Conservation (phyloP, 2,329 filamentous ascomycete genomes). For the Fusarium sp. region DNA sequence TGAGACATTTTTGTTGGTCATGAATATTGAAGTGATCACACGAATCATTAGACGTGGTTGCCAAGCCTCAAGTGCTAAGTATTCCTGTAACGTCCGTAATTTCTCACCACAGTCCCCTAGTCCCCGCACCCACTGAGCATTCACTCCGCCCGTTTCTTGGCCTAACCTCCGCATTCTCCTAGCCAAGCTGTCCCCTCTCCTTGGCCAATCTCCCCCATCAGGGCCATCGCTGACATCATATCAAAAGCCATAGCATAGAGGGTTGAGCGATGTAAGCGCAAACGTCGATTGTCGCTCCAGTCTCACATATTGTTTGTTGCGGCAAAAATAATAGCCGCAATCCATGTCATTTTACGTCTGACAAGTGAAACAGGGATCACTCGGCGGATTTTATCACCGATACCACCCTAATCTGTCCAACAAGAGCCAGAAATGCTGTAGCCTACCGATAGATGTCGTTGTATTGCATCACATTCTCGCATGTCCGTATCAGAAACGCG, state of each 20-base stretch:
- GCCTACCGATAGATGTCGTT: neutral
- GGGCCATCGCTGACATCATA: neutral
- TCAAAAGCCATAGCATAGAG: neutral
- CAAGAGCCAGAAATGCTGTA: neutral
- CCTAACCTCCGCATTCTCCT: constrained; percentile 3
- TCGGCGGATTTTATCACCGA: neutral
- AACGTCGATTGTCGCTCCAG: neutral
- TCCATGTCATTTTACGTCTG: neutral
- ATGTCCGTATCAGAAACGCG: neutral
- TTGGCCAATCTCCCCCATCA: neutral
- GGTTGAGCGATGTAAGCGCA: neutral
- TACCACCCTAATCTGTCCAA: constrained; percentile 14
- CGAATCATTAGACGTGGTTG: constrained; percentile 3
- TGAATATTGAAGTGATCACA: neutral
- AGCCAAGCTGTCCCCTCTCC: neutral
- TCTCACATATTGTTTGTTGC: neutral
- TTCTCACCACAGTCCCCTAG: neutral
- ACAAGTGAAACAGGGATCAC: neutral
- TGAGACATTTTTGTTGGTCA: constrained; percentile 8
- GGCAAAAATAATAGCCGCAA: neutral
- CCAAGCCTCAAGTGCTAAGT: constrained; percentile 13
- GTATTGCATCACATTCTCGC: constrained; percentile 16
- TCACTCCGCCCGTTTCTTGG: neutral
- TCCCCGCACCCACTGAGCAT: constrained; percentile 8
- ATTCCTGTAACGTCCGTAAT: neutral